phyloP scores from a whole-genome alignment of 768 basidiomycete genomes.

The Boletus tylopilopsis region DNA sequence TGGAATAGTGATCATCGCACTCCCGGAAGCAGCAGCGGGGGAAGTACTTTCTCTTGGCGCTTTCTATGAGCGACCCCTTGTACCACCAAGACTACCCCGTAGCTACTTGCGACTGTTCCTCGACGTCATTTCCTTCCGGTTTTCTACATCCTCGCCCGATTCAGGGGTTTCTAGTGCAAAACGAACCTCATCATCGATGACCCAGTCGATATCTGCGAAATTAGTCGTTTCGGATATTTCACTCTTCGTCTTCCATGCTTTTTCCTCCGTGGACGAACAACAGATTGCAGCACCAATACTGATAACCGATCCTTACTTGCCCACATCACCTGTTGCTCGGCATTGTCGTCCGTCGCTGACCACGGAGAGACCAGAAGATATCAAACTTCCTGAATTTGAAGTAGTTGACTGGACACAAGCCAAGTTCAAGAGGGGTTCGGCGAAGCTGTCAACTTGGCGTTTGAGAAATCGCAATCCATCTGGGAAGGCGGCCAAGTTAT shows the following conservation, averaged over 20 bases:
- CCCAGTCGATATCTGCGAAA: conserved; percentile 11
- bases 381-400: conserved; percentile 52
- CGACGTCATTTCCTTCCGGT: conserved; percentile 31
- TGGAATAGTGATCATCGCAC: conserved; percentile 46
- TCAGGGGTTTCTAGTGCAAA: neutral
- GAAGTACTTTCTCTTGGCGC: conserved; percentile 18
- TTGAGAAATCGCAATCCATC: conserved; percentile 33
- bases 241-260: conserved; percentile 46
- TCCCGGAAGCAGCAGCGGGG: conserved; percentile 29
- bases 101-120: conserved; percentile 55
- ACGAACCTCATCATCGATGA: neutral
- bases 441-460: conserved; percentile 63
- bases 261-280: conserved; percentile 15
- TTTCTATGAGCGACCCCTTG: conserved; percentile 60
- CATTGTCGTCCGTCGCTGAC: conserved; percentile 41
- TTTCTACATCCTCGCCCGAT: conserved; percentile 7
- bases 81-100: conserved; percentile 46
- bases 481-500: conserved; percentile 14
- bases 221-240: conserved; percentile 47
- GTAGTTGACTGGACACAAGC: conserved; percentile 60
- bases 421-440: conserved; percentile 37
- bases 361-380: conserved; percentile 17
- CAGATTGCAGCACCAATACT: conserved; percentile 59
- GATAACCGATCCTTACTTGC: conserved; percentile 68
- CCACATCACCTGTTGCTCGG: conserved; percentile 47